Conservation (phyloP, 805 yeast species). For the Candida gorgasii region DNA sequence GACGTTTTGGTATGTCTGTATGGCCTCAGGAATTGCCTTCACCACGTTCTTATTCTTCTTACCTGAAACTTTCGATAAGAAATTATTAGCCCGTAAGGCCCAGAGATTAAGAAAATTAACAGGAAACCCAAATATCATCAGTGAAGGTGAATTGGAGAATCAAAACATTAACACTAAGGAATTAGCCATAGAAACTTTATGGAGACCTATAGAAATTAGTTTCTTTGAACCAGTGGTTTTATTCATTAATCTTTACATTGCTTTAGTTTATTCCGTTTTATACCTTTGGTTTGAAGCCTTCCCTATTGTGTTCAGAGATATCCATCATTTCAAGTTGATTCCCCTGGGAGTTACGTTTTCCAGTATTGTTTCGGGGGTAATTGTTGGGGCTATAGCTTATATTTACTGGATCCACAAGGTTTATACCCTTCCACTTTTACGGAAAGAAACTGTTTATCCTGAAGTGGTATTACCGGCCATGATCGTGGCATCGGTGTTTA, state of each 20-base stretch:
- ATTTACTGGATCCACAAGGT: constrained; percentile 24
- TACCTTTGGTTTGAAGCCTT: constrained; percentile 55
- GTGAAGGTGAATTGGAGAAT: constrained; percentile 39
- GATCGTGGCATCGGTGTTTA: constrained; percentile 38
- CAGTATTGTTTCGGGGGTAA: constrained; percentile 49
- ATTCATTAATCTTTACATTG: constrained; percentile 51
- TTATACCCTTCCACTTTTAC: constrained; percentile 23
- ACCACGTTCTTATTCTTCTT: constrained; percentile 38
- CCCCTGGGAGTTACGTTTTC: constrained; percentile 50
- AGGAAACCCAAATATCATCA: constrained; percentile 44
- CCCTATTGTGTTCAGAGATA: constrained; percentile 51
- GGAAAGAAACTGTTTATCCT: constrained; percentile 31
- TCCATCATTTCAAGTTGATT: constrained; percentile 48
- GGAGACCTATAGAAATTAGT: constrained; percentile 53
- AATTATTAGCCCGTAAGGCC: constrained; percentile 50
- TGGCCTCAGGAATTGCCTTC: constrained; percentile 39
- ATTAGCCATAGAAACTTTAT: constrained; percentile 31
- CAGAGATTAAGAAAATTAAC: constrained; percentile 47
- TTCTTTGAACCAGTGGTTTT: constrained; percentile 58
- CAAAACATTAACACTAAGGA: constrained; percentile 19
- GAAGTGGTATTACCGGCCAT: constrained; percentile 45
- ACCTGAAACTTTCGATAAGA: constrained; percentile 49
- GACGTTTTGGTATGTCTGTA: constrained; percentile 53
- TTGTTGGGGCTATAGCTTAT: constrained; percentile 36
- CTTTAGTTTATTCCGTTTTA: constrained; percentile 52